Evolutionary conservation across 2,329 filamentous ascomycete genomes (phyloP).

Genomic region (Aureobasidium namibiae): DNA sequence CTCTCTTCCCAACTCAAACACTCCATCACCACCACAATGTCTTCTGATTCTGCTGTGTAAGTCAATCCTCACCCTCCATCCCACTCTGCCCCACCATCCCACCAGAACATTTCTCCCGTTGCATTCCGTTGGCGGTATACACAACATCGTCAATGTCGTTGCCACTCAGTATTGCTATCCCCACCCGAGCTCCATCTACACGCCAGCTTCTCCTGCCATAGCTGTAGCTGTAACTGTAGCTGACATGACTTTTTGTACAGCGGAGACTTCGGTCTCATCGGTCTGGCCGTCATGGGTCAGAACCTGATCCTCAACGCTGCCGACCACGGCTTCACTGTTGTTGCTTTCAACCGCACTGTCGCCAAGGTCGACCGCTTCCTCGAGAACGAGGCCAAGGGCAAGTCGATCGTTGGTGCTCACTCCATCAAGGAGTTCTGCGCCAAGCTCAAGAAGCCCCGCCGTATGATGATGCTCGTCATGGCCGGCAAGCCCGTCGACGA

Average conservation of each 20-base stretch:
- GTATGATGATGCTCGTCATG: conserved; percentile 98
- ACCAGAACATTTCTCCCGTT: conserved; percentile 14
- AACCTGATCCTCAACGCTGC: conserved; percentile 49
- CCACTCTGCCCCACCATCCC: conserved; percentile 13
- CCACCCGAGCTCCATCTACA: neutral
- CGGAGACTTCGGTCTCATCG: conserved; percentile 48
- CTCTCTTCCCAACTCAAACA: conserved; percentile 17
- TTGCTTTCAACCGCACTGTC: conserved; percentile 97
- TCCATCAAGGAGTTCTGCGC: conserved; percentile 86
- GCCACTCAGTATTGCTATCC: neutral
- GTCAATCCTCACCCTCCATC: conserved; percentile 14
- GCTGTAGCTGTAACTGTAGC: conserved; percentile 5
- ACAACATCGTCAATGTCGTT: neutral
- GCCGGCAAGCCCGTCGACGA: conserved; percentile 95
- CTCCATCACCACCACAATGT: conserved; percentile 20
- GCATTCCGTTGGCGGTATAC: neutral
- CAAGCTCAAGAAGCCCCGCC: conserved; percentile 95
- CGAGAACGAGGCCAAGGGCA: conserved; percentile 52
- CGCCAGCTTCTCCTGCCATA: neutral
- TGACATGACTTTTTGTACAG: conserved; percentile 21
- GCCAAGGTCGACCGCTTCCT: conserved; percentile 79
- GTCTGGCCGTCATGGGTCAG: conserved; percentile 45
- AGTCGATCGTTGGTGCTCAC: conserved; percentile 89
- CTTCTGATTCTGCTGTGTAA: conserved; percentile 24
- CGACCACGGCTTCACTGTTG: conserved; percentile 76